Evolutionary conservation across 495 filamentous ascomycete species (phyloP).

Genomic region (Staphylotrichum longicolle): DNA sequence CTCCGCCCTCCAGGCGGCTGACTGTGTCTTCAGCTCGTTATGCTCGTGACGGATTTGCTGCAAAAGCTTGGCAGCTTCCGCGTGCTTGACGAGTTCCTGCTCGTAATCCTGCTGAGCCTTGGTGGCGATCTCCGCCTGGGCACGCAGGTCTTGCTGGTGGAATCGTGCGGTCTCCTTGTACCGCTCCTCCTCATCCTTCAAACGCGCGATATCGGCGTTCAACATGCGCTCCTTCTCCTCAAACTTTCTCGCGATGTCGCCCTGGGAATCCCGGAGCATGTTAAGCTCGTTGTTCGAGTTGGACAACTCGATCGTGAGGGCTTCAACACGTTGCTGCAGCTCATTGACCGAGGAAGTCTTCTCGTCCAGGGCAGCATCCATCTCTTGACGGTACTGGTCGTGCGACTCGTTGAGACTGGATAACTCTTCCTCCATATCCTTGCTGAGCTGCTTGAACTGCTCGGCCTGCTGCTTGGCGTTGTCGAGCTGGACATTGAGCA

Average conservation of each 20-base stretch:
- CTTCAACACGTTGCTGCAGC: conserved; percentile 75
- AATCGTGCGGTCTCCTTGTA: conserved; percentile 71
- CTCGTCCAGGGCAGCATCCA: conserved; percentile 66
- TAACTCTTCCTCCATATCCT: conserved; percentile 83
- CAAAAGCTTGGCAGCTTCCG: conserved; percentile 80
- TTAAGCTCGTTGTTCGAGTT: conserved; percentile 77
- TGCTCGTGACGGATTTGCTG: conserved; percentile 74
- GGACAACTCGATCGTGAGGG: conserved; percentile 74
- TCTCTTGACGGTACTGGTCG: conserved; percentile 82
- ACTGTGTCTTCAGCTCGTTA: conserved; percentile 74
- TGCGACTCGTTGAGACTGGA: conserved; percentile 73
- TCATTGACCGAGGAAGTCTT: conserved; percentile 76
- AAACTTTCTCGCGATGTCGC: conserved; percentile 65
- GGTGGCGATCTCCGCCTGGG: conserved; percentile 88
- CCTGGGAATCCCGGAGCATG: conserved; percentile 69
- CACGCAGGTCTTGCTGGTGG: conserved; percentile 85
- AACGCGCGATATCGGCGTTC: conserved; percentile 70
- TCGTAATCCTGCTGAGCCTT: conserved; percentile 96
- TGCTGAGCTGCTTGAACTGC: conserved; percentile 85
- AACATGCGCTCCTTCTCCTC: conserved; percentile 76
- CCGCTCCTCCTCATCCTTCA: conserved; percentile 83
- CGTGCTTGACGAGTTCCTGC: conserved; percentile 87
- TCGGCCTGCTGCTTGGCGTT: conserved; percentile 75
- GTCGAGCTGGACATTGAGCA: conserved; percentile 72
- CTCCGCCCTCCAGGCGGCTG: conserved; percentile 67